Evolutionary conservation across 768 basidiomycete genomes (phyloP), one percentile per base, ranked within the genome.

Genomic region (Russula olivacea): DNA sequence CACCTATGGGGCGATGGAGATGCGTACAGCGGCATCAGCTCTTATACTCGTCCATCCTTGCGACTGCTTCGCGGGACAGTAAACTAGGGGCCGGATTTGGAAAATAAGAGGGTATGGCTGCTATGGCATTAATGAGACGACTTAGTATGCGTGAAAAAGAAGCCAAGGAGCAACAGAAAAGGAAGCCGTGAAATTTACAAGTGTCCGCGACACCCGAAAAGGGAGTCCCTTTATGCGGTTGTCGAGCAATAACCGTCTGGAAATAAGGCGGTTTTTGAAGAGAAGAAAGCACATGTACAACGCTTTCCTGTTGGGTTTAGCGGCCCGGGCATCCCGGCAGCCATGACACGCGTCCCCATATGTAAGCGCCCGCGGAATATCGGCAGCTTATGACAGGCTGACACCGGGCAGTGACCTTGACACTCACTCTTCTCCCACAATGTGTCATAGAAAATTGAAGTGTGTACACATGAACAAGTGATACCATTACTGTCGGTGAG

Each of bases 71-170:
- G 15, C 53, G 36, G n/a, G 47, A 41, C n/a, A 32, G 45, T 21
- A 56, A 49, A 61, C 54, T 21, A 56, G 38, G 17, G 54, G 10
- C 61, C 61, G 7, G 30, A 56, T 49, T 40, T 49, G 61, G 61
- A 55, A 55, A 43, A 21, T 41, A 55, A 38, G 55, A 23, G 54
- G 21, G 45, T 4, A n/a, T 10, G 43, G 10, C 41, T 47, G 21
- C 36, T 4, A n/a, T 10, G 43, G 10, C 41, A 43, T 40, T 23
- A 19, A 32, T 38, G 17, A 11, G 1, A 25, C 21, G 25, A 12
- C 11, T 19, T 52, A 2, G 28, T 17, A 49, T 55, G 12, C 11
- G 43, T 21, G 36, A 41, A 48, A 40, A 47, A 14, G 11, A 55
- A 43, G 12, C 41, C 41, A n/a, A n/a, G 9, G 9, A 43, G 19